Percentiles rank a stretch among this genome's conserved stretches.
These are phyloP conservation scores for Dactylorhiza incarnata DNA, from an alignment of 106 monocot species.

Conservation along the genomic window DNA sequence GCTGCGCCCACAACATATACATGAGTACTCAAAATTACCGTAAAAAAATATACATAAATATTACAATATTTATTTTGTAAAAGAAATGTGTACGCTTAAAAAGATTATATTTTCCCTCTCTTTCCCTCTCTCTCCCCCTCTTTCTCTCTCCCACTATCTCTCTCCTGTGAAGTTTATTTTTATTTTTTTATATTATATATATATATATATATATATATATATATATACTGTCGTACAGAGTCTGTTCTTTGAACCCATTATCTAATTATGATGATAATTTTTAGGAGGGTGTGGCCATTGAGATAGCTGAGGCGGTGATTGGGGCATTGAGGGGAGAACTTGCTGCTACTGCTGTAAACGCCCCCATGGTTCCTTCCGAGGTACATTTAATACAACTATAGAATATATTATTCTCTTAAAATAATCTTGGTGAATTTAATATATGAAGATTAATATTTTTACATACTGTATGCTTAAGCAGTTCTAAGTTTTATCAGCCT, in stretches of 20 bases:
- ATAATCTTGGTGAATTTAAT: not conserved
- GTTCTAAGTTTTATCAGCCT: not conserved
- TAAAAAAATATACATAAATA: no score
- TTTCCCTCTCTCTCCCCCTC: no score
- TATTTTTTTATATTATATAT: not conserved
- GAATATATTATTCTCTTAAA: not conserved
- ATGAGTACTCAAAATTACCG: no score
- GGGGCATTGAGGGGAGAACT: conserved; percentile 85
- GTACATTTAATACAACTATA: conserved; percentile 15
- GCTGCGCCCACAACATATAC: no score
- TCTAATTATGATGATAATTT: not conserved
- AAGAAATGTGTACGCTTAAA: no score
- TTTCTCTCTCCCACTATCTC: no score
- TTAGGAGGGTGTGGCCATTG: conserved; percentile 91
- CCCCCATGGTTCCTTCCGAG: conserved; percentile 88
- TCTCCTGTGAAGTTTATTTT: no score
- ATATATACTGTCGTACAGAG: no score
- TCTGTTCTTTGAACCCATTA: not conserved
- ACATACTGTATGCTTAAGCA: not conserved
- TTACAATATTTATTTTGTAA: no score
- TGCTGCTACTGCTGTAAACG: conserved; percentile 80
- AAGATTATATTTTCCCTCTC: no score
- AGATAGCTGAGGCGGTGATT: conserved; percentile 85
- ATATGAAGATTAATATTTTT: not conserved
- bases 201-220: not conserved